phyloP scores from a whole-genome alignment of 176 grass and related monocot species.

The Zea luxurians region DNA sequence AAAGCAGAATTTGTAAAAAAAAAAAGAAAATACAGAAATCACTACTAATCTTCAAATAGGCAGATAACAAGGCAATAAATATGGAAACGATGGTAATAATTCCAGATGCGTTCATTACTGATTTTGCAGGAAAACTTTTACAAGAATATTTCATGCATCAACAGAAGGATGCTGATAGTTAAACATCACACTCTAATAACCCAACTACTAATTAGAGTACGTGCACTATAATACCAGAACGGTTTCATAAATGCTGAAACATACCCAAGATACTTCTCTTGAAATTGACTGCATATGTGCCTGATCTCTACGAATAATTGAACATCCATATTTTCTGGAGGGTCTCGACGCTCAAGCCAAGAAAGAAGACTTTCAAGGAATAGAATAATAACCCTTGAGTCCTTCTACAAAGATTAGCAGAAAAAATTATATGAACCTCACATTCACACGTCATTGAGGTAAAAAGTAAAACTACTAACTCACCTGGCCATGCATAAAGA shows the following conservation, averaged over 20 bases:
- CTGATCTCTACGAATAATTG: conserved; percentile 35
- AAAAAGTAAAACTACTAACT: conserved; percentile 3
- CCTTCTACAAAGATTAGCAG: conserved; percentile 36
- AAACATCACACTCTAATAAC: not conserved
- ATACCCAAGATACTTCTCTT: conserved; percentile 30
- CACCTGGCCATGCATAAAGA: conserved; percentile 36
- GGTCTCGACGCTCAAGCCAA: conserved; percentile 18
- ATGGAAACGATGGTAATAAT: not conserved
- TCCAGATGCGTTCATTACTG: not conserved
- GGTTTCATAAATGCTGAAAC: not conserved
- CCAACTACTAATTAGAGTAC: not conserved
- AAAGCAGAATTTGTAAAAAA: not conserved
- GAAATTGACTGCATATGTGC: conserved; percentile 30
- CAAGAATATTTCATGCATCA: not conserved
- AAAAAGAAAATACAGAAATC: not conserved
- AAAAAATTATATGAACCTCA: not conserved
- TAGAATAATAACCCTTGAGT: conserved; percentile 20
- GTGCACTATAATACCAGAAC: not conserved
- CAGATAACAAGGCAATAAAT: too few relatives aligned
- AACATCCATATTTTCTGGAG: conserved; percentile 9
- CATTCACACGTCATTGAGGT: not conserved
- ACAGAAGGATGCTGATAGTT: not conserved
- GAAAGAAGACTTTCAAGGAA: conserved; percentile 28
- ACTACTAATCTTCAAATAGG: not conserved
- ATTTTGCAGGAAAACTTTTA: not conserved